Conservation (phyloP, 2,329 filamentous ascomycete genomes). For the Paracoccidioides brasiliensis region DNA sequence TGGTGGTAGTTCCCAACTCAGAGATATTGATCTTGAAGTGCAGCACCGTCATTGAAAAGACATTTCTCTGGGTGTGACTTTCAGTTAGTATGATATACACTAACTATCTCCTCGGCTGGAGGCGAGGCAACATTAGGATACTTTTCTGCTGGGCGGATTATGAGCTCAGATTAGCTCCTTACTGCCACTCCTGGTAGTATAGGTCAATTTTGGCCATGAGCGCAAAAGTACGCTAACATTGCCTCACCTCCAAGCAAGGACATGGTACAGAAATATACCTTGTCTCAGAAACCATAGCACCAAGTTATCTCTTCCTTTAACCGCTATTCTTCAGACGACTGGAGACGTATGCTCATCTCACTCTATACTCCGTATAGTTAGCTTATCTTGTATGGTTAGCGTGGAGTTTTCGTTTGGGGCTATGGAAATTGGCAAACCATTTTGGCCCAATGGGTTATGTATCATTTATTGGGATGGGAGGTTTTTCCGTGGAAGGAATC, state of each 20-base stretch:
- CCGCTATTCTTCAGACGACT: neutral
- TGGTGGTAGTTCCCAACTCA: neutral
- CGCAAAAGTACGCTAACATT: no score
- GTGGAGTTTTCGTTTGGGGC: neutral
- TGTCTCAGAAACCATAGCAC: no score
- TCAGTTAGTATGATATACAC: no score
- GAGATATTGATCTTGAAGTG: neutral
- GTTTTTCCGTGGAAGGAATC: neutral
- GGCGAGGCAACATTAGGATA: no score
- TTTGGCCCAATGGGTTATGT: neutral
- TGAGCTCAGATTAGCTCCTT: no score
- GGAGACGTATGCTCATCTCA: neutral
- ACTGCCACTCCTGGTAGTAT: no score
- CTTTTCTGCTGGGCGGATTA: no score
- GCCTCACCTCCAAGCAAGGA: no score
- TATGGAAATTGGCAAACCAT: neutral
- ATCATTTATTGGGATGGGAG: neutral
- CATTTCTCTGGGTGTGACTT: no score
- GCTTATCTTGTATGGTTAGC: neutral
- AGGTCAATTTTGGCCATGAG: no score
- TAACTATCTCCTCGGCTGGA: no score
- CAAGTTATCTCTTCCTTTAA: neutral
- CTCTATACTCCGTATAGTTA: neutral
- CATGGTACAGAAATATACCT: no score
- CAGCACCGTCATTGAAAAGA: neutral